Evolutionary conservation across 352 stramenopile species (phyloP).

Genomic region (Phytophthora ramorum): DNA sequence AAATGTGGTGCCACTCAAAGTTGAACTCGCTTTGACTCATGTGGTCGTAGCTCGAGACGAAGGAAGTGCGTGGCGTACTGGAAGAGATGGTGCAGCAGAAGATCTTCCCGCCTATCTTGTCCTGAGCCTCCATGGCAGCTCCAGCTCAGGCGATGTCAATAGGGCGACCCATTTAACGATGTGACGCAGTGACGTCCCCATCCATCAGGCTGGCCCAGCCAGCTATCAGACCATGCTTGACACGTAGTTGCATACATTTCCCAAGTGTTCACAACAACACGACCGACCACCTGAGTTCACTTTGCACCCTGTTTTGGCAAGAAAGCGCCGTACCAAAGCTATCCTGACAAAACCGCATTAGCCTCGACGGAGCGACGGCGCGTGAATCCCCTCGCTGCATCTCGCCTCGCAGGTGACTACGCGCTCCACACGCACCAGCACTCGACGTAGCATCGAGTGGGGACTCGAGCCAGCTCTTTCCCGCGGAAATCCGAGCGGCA

Average conservation of each 20-base stretch:
- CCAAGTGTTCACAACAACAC: conserved; percentile 31
- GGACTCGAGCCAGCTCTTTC: conserved; percentile 6
- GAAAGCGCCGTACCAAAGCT: background rate
- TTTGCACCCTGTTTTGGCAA: conserved; percentile 2
- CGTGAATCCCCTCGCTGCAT: conserved; percentile 23
- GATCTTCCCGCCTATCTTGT: conserved; percentile 83
- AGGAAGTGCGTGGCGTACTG: conserved; percentile 65
- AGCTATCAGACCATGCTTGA: conserved; percentile 23
- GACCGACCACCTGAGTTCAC: conserved; percentile 35
- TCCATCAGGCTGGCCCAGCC: conserved; percentile 9
- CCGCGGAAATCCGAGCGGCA: conserved; percentile 20
- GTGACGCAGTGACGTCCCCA: conserved; percentile 22
- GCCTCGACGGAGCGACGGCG: conserved; percentile 26
- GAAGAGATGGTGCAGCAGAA: conserved; percentile 81
- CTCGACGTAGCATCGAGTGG: conserved; percentile 9
- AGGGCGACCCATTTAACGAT: conserved; percentile 4
- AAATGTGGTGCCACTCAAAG: conserved; percentile 9
- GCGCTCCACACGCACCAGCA: conserved; percentile 7
- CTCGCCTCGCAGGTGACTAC: conserved; percentile 1
- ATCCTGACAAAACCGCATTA: conserved; percentile 22
- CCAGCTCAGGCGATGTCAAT: conserved; percentile 8
- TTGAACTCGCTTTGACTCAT: conserved; percentile 17
- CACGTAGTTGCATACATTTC: conserved; percentile 27
- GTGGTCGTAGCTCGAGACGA: conserved; percentile 54
- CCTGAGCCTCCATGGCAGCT: conserved; percentile 27